Evolutionary conservation across 2,329 filamentous ascomycete species (phyloP).

Genomic region (Ophiostoma sp.): DNA sequence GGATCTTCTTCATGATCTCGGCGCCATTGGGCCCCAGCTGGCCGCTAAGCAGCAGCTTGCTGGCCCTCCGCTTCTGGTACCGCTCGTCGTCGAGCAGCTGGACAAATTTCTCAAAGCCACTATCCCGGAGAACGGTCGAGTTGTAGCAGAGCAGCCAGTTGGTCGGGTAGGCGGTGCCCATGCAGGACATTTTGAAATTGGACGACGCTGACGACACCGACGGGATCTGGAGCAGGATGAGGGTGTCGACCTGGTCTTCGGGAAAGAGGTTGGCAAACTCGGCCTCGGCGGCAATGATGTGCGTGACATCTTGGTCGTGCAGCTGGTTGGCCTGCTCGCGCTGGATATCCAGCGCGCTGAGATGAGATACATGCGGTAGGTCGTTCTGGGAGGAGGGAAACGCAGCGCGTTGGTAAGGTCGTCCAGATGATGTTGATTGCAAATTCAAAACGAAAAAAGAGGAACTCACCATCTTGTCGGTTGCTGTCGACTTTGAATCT

Average conservation of each 20-base stretch:
- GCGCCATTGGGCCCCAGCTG: neutral
- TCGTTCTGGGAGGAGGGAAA: neutral
- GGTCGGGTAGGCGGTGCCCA: conserved; percentile 21
- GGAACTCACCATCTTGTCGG: neutral
- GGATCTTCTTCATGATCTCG: conserved; percentile 30
- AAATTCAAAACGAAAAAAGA: neutral
- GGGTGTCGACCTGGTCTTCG: conserved; percentile 26
- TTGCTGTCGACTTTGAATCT: neutral
- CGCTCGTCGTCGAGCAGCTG: conserved; percentile 26
- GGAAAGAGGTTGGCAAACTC: conserved; percentile 28
- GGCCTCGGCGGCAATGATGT: conserved; percentile 27
- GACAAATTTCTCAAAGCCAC: conserved; percentile 27
- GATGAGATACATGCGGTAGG: neutral
- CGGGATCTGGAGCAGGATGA: conserved; percentile 29
- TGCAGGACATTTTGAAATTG: conserved; percentile 26
- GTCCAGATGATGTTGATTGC: neutral
- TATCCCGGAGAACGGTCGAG: conserved; percentile 25
- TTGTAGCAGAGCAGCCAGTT: conserved; percentile 28
- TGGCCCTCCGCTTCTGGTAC: conserved; percentile 22
- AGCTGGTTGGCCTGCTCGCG: neutral
- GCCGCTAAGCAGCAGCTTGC: conserved; percentile 13
- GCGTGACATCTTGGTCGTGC: conserved; percentile 24
- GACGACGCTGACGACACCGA: neutral
- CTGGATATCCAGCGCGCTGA: neutral
- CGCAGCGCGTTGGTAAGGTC: neutral